Conservation (phyloP, 1,139 yeast species). For the Candida tetrigidarum region DNA sequence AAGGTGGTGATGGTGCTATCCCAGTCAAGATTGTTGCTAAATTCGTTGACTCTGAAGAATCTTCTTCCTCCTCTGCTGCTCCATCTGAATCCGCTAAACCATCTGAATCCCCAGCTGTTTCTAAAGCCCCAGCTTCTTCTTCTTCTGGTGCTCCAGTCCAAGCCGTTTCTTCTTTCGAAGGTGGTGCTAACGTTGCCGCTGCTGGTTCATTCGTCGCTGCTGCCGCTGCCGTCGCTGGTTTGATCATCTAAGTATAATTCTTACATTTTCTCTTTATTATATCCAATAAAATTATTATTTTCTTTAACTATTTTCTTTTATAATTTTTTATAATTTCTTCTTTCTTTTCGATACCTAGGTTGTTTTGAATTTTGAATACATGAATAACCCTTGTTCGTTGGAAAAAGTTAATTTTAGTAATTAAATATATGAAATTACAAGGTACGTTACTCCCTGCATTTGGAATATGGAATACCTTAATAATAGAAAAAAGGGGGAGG, state of each 20-base stretch:
- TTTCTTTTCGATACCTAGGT: too few species aligned
- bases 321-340: neutral
- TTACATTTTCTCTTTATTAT: neutral
- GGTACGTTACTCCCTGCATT: too few species aligned
- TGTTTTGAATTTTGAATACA: too few species aligned
- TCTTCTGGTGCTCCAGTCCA: neutral
- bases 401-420: too few species aligned
- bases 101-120: neutral
- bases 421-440: too few species aligned
- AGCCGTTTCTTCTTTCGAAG: conserved; percentile 11
- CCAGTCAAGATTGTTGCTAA: conserved; percentile 19
- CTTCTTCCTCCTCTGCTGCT: neutral
- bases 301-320: neutral
- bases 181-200: conserved; percentile 6
- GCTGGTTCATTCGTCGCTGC: conserved; percentile 11
- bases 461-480: too few species aligned
- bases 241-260: conserved; percentile 5
- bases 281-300: neutral
- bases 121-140: conserved; percentile 6
- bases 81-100: neutral
- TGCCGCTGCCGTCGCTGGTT: conserved; percentile 12
- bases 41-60: conserved; percentile 6
- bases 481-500: too few species aligned
- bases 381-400: too few species aligned
- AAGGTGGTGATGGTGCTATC: conserved; percentile 25